These are phyloP conservation scores for Fusarium albidum DNA, from an alignment of 2,329 filamentous ascomycete genomes.

Conservation along the genomic window DNA sequence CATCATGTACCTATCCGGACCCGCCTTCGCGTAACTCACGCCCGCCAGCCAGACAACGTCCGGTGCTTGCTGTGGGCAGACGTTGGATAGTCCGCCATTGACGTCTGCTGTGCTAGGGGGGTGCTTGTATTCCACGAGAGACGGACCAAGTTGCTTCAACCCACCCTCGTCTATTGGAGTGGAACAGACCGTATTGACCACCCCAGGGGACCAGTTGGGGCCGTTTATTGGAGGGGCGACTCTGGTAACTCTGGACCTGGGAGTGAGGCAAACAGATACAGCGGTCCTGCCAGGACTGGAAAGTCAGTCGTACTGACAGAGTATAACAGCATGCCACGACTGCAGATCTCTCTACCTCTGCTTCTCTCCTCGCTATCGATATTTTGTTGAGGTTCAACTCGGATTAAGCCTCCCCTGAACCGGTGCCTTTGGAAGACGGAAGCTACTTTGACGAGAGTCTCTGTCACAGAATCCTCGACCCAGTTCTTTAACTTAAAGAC, in stretches of 20 bases:
- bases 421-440: background rate
- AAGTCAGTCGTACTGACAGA: constrained; percentile 35
- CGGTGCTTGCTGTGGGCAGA: constrained; percentile 5
- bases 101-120: constrained; percentile 37
- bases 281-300: constrained; percentile 23
- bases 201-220: constrained; percentile 13
- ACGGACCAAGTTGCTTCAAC: constrained; percentile 21
- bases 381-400: constrained; percentile 10
- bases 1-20: constrained; percentile 21
- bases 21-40: constrained; percentile 21
- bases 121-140: constrained; percentile 17
- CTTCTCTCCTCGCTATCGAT: constrained; percentile 11
- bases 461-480: constrained; percentile 7
- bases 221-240: constrained; percentile 28
- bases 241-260: constrained; percentile 6
- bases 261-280: constrained; percentile 32
- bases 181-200: constrained; percentile 16
- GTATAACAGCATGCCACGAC: constrained; percentile 35
- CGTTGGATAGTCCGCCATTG: constrained; percentile 28
- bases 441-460: background rate
- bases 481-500: background rate
- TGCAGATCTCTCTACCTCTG: constrained; percentile 26
- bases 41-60: constrained; percentile 19
- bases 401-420: background rate
- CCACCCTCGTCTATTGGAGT: constrained; percentile 12